phyloP scores from a whole-genome alignment of 2,329 filamentous ascomycete genomes.

The Pleoardoris graminearum region DNA sequence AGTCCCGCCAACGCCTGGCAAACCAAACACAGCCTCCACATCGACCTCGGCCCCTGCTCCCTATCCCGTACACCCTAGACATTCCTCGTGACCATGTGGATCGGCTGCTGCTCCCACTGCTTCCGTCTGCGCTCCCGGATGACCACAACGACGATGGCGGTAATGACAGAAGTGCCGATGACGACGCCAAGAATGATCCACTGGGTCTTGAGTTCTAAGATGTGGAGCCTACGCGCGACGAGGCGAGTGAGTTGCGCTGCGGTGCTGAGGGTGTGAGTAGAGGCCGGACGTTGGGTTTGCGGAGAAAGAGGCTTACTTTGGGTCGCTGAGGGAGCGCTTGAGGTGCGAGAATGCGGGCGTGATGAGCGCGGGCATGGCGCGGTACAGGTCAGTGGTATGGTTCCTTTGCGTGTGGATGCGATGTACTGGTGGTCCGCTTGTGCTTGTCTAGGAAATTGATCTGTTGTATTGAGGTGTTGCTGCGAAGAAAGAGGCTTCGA shows the following conservation, averaged over 20 bases:
- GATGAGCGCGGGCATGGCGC: slow-evolving; percentile 6
- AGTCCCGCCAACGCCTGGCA: too few relatives aligned
- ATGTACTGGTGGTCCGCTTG: too few relatives aligned
- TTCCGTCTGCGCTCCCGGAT: slow-evolving; percentile 6
- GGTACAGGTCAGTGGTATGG: not conserved
- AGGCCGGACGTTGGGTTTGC: not conserved
- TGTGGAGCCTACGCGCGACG: slow-evolving; percentile 5
- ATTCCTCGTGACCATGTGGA: not conserved
- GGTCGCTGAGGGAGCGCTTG: slow-evolving; percentile 7
- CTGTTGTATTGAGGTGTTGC: too few relatives aligned
- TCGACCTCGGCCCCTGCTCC: too few relatives aligned
- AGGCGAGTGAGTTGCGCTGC: slow-evolving; percentile 4
- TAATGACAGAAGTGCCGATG: slow-evolving; percentile 9
- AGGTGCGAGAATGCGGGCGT: not conserved
- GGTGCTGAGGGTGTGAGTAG: not conserved
- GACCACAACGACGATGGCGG: slow-evolving; percentile 1
- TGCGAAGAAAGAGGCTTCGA: too few relatives aligned
- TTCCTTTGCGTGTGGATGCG: not conserved
- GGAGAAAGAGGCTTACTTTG: slow-evolving; percentile 5
- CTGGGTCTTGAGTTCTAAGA: not conserved
- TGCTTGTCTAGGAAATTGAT: too few relatives aligned
- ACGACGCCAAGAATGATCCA: slow-evolving; percentile 11
- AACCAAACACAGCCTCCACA: too few relatives aligned
- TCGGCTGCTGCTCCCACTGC: not conserved
- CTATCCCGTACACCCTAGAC: too few relatives aligned